These are phyloP conservation scores for Botryotinia convoluta DNA, from an alignment of 2,329 filamentous ascomycete species.

Conservation along the genomic window DNA sequence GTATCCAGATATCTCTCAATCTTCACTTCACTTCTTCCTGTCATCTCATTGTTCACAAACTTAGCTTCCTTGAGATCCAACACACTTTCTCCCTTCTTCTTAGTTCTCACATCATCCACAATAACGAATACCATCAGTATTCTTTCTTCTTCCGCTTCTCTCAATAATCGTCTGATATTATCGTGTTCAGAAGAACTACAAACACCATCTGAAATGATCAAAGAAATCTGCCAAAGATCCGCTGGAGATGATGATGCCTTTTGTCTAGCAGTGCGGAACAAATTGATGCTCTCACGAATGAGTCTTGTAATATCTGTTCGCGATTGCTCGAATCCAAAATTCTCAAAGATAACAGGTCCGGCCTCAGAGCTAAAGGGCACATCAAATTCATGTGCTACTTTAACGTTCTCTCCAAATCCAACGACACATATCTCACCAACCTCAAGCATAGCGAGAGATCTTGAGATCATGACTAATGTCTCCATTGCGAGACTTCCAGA, in stretches of 20 bases:
- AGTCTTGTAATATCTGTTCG: slow-evolving; percentile 82
- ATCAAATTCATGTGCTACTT: slow-evolving; percentile 82
- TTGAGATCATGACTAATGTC: slow-evolving; percentile 86
- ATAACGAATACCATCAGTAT: slow-evolving; percentile 99
- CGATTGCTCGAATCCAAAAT: slow-evolving; percentile 81
- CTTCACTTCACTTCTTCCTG: slow-evolving; percentile 63
- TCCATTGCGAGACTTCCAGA: slow-evolving; percentile 84
- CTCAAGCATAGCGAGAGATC: slow-evolving; percentile 87
- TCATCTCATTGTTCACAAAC: slow-evolving; percentile 65
- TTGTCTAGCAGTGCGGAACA: slow-evolving; percentile 73
- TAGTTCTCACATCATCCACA: slow-evolving; percentile 65
- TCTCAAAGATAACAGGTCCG: slow-evolving; percentile 78
- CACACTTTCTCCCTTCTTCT: slow-evolving; percentile 64
- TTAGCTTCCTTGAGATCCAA: slow-evolving; percentile 84
- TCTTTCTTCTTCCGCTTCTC: slow-evolving; percentile 85
- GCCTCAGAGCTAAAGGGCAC: slow-evolving; percentile 77
- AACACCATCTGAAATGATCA: slow-evolving; percentile 91
- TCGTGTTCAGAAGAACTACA: slow-evolving; percentile 81
- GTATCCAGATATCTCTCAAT: slow-evolving; percentile 91
- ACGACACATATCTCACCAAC: slow-evolving; percentile 90
- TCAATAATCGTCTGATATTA: slow-evolving; percentile 73
- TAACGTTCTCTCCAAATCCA: slow-evolving; percentile 81
- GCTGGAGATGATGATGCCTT: slow-evolving; percentile 48
- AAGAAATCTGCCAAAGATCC: slow-evolving; percentile 91
- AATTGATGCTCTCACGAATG: slow-evolving; percentile 71